phyloP scores from a whole-genome alignment of 2,329 filamentous ascomycete species.

The Chaetomiaceae sp. region DNA sequence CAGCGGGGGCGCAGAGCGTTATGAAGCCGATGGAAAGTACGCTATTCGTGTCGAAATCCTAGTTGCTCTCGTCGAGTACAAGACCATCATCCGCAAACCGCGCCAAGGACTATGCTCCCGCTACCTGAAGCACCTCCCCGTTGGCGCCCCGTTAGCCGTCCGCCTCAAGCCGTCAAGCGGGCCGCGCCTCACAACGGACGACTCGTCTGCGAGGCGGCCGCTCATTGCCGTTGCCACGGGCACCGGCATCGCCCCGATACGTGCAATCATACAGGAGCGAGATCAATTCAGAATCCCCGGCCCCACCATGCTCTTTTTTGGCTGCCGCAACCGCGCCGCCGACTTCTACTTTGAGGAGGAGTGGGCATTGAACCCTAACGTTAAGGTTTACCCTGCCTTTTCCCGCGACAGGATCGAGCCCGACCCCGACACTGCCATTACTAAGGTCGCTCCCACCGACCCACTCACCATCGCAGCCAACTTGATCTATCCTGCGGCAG shows the following conservation, averaged over 20 bases:
- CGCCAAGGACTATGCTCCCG: conserved; percentile 86
- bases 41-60: conserved; percentile 60
- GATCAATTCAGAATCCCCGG: conserved; percentile 29
- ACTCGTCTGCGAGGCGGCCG: conserved; percentile 43
- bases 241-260: conserved; percentile 81
- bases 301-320: conserved; percentile 69
- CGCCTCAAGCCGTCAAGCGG: conserved; percentile 50
- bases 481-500: not conserved
- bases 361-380: conserved; percentile 48
- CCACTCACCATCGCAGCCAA: not conserved
- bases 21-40: not conserved
- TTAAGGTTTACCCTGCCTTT: conserved; percentile 44
- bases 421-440: not conserved
- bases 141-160: conserved; percentile 57
- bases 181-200: conserved; percentile 39
- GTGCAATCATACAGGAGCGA: conserved; percentile 77
- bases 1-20: conserved; percentile 50
- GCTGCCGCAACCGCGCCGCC: conserved; percentile 66
- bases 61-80: conserved; percentile 86
- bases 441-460: not conserved
- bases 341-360: conserved; percentile 83
- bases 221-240: conserved; percentile 78
- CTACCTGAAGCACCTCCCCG: conserved; percentile 66
- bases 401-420: conserved; percentile 39
- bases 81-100: conserved; percentile 77